These are phyloP conservation scores for Tremellales sp. DNA, from an alignment of 1,284 basidiomycete genomes.

Conservation along the genomic window DNA sequence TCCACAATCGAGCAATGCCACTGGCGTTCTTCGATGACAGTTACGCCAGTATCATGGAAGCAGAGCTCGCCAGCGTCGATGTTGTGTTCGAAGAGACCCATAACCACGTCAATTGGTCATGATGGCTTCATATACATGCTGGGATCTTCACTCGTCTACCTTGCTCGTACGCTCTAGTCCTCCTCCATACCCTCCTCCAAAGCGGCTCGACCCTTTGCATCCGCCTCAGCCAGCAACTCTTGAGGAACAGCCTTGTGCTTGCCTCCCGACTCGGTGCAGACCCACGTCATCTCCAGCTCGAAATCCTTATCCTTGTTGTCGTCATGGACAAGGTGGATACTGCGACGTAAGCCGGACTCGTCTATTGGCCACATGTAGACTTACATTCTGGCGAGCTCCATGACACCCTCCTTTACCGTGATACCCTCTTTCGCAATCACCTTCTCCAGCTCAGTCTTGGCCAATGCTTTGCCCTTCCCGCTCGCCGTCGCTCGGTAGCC, in stretches of 20 bases:
- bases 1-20: too few relatives aligned
- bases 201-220: slow-evolving; percentile 81
- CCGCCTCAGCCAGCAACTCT: slow-evolving; percentile 79
- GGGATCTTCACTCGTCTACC: too few relatives aligned
- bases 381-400: slow-evolving; percentile 91
- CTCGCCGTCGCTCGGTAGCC: slow-evolving; percentile 92
- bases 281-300: slow-evolving; percentile 97
- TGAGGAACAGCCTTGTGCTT: slow-evolving; percentile 78
- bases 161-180: slow-evolving; percentile 47
- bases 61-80: too few relatives aligned
- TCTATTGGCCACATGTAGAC: slow-evolving; percentile 47
- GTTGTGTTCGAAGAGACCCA: too few relatives aligned
- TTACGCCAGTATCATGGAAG: too few relatives aligned
- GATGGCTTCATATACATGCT: background rate
- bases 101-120: too few relatives aligned
- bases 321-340: slow-evolving; percentile 96
- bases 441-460: slow-evolving; percentile 98
- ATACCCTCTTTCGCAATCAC: slow-evolving; percentile 50
- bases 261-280: slow-evolving; percentile 77
- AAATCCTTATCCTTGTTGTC: slow-evolving; percentile 86
- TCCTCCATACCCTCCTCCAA: slow-evolving; percentile 80
- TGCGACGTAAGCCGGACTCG: slow-evolving; percentile 44
- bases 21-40: too few relatives aligned
- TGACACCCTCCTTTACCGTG: slow-evolving; percentile 75
- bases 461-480: slow-evolving; percentile 93